phyloP scores from a whole-genome alignment of 192 early-diverging fungal species.

The Rhizophlyctis rosea region DNA sequence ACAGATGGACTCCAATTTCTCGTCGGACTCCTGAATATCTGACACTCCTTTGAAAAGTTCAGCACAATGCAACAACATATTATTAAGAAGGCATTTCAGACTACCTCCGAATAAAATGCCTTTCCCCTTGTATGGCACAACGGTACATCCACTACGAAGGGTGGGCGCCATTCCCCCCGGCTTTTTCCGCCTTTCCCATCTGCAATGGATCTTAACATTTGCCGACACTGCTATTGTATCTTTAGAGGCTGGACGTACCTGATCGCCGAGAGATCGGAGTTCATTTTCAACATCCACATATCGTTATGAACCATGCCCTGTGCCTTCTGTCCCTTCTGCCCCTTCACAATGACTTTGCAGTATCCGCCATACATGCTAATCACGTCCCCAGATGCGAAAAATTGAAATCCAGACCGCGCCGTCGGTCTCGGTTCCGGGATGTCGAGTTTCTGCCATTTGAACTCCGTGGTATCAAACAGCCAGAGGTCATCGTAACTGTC shows the following conservation, averaged over 20 bases:
- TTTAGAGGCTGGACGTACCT: not conserved
- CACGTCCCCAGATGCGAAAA: constrained; percentile 51
- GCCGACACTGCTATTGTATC: no score
- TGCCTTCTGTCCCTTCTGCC: constrained; percentile 37
- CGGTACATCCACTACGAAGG: constrained; percentile 49
- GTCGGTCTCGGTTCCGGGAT: constrained; percentile 38
- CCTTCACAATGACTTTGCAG: constrained; percentile 53
- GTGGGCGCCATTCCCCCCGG: constrained; percentile 38
- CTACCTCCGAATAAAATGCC: constrained; percentile 52
- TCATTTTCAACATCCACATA: constrained; percentile 58
- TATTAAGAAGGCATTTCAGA: no score
- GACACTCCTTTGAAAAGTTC: constrained; percentile 57
- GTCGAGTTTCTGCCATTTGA: constrained; percentile 51
- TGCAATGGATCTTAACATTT: no score
- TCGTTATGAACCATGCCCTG: constrained; percentile 14
- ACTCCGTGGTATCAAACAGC: constrained; percentile 64
- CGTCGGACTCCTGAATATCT: constrained; percentile 65
- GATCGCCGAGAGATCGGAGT: constrained; percentile 43
- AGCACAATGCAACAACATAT: no score
- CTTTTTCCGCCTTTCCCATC: constrained; percentile 65
- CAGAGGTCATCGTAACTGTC: constrained; percentile 59
- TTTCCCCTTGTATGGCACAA: constrained; percentile 55
- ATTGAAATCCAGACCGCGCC: constrained; percentile 61
- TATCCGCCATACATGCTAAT: constrained; percentile 70
- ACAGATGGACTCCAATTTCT: constrained; percentile 56